A percentile compares a stretch with the other conserved stretches of the same genome.
Conservation (phyloP, 2,329 filamentous ascomycete species). For the Pestalotiopsis sp. region DNA sequence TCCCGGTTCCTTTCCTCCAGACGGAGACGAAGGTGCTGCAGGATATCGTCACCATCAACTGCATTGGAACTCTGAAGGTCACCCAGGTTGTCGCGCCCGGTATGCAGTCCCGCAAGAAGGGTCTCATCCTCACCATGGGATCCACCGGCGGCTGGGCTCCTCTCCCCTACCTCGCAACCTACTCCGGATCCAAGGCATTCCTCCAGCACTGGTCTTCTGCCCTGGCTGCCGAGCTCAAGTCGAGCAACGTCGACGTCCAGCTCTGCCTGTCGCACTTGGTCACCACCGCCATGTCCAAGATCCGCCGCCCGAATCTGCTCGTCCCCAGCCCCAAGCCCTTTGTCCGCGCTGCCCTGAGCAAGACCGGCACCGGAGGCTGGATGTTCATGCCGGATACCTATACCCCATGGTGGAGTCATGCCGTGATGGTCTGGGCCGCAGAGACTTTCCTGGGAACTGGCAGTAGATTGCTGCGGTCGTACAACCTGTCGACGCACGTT, state of each 20-base stretch:
- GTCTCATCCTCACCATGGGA: conserved; percentile 94
- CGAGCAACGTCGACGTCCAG: conserved; percentile 84
- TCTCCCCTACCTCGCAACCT: conserved; percentile 90
- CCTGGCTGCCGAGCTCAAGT: conserved; percentile 79
- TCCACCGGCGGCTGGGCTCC: conserved; percentile 93
- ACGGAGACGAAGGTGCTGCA: conserved; percentile 80
- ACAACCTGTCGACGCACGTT: conserved; percentile 73
- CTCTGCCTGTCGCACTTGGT: conserved; percentile 91
- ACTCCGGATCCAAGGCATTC: conserved; percentile 97
- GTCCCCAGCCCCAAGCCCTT: conserved; percentile 84
- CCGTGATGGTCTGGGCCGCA: conserved; percentile 82
- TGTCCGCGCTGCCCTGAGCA: conserved; percentile 75
- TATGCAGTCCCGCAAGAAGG: conserved; percentile 81
- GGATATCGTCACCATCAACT: conserved; percentile 95
- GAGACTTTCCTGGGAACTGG: conserved; percentile 58
- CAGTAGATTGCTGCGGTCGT: conserved; percentile 46
- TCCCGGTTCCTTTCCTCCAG: conserved; percentile 85
- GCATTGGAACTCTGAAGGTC: conserved; percentile 83
- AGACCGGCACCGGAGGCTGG: conserved; percentile 80
- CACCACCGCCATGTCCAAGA: conserved; percentile 96
- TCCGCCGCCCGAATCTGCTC: conserved; percentile 74
- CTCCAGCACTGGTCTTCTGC: conserved; percentile 94
- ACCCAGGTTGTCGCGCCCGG: conserved; percentile 84
- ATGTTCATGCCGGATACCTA: conserved; percentile 82
- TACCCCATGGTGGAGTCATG: conserved; percentile 93